These are phyloP conservation scores for Tricholoma saponaceum DNA, from an alignment of 768 basidiomycete genomes.

Conservation along the genomic window DNA sequence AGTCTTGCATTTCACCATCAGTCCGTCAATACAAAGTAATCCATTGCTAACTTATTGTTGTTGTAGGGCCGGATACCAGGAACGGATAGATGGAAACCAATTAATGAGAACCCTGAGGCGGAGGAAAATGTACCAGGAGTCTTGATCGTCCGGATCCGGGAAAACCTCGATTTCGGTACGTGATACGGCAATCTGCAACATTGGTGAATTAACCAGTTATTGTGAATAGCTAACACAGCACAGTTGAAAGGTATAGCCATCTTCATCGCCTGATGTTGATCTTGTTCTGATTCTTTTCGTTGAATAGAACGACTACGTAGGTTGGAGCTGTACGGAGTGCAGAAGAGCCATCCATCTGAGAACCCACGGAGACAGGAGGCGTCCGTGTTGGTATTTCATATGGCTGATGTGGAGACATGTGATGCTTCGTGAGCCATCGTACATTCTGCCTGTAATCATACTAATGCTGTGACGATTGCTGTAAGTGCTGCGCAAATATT, in stretches of 20 bases:
- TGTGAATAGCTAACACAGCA: constrained; percentile 77
- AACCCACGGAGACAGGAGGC: constrained; percentile 73
- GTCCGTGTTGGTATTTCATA: constrained; percentile 81
- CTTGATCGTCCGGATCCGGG: constrained; percentile 84
- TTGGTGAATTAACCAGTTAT: neutral
- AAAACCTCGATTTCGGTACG: constrained; percentile 88
- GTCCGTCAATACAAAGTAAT: neutral
- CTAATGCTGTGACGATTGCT: constrained; percentile 4
- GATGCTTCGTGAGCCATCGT: constrained; percentile 75
- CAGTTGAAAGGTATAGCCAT: constrained; percentile 73
- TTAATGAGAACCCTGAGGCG: constrained; percentile 83
- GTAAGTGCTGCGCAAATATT: constrained; percentile 80
- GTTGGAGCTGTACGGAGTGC: constrained; percentile 84
- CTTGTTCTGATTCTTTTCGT: neutral
- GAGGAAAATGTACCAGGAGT: constrained; percentile 78
- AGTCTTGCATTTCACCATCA: constrained; percentile 11
- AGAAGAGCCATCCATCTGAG: constrained; percentile 85
- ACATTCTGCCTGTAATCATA: neutral
- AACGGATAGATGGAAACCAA: constrained; percentile 85
- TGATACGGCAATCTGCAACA: neutral
- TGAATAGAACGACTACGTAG: constrained; percentile 73
- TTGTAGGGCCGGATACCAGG: constrained; percentile 80
- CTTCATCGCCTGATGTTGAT: neutral
- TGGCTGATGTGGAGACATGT: constrained; percentile 86
- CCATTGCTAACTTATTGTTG: neutral